A percentile compares a stretch with the other conserved stretches of the same genome.
These are phyloP conservation scores for Aaosphaeria pasadenensis DNA, from an alignment of 2,329 filamentous ascomycete species.

Conservation along the genomic window DNA sequence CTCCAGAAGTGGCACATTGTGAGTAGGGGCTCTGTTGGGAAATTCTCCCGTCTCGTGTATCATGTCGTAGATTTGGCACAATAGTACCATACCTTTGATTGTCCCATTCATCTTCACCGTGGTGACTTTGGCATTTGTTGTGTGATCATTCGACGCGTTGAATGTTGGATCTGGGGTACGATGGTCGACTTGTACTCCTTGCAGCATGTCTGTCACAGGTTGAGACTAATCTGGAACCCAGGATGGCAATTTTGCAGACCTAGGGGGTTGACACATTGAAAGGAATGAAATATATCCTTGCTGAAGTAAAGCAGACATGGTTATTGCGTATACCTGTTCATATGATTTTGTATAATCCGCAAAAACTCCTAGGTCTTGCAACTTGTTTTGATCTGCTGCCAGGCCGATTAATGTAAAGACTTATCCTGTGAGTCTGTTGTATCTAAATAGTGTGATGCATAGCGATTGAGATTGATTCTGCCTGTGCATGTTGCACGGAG, in stretches of 20 bases:
- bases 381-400: slow-evolving; percentile 10
- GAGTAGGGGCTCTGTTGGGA: background rate
- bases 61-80: background rate
- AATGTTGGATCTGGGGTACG: slow-evolving; percentile 6
- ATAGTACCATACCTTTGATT: background rate
- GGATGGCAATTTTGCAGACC: background rate
- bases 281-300: slow-evolving; percentile 11
- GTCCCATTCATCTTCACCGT: background rate
- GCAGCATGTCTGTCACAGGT: slow-evolving; percentile 7
- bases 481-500: slow-evolving; percentile 12
- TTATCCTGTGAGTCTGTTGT: slow-evolving; percentile 13
- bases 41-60: background rate
- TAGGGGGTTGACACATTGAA: slow-evolving; percentile 6
- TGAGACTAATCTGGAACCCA: slow-evolving; percentile 4
- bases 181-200: slow-evolving; percentile 9
- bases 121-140: background rate
- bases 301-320: slow-evolving; percentile 8
- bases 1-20: background rate
- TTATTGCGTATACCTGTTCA: slow-evolving; percentile 3
- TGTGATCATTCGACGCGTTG: background rate
- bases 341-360: slow-evolving; percentile 8
- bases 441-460: slow-evolving; percentile 7
- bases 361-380: slow-evolving; percentile 3
- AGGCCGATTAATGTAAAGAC: slow-evolving; percentile 13
- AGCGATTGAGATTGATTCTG: background rate